Evolutionary conservation across 106 monocot species (phyloP), one percentile per base, ranked within the genome.

Genomic region (Hemerocallis citrina): DNA sequence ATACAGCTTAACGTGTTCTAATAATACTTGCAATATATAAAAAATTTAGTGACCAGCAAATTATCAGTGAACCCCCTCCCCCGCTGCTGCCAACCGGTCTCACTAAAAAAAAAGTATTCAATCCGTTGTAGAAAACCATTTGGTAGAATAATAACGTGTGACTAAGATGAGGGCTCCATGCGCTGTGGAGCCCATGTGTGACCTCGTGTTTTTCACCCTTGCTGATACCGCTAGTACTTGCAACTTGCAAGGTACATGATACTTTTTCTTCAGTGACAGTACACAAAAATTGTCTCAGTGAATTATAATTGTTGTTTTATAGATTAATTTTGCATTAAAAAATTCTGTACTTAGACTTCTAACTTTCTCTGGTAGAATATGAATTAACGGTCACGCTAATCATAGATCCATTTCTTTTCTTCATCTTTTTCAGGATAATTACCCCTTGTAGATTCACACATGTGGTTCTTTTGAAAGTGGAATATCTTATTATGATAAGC

Each of bases 281-380:
- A 15, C 41, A 3, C 54, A 54, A 15, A 20, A 54, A 29, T n/a
- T 32, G 2, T 32, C 16, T 31, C 16, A n/a, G n/a, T n/a, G n/a
- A n/a, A n/a, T n/a, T n/a, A 7, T 32, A n/a, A 54, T 54, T 54
- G 31, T 15, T 31, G n/a, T 54, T 54, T 54, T 29, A n/a, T 54
- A n/a, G n/a, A 54, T 54, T 29, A n/a, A 30, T 54, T 2, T 52
- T 52, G 5, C n/a, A n/a, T n/a, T n/a, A 52, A 29, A 2, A 29
- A 29, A 4, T 14, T 54, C 4, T 54, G 29, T 31, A 32, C 30
- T 31, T n/a, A 5, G 29, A 15, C 14, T n/a, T 12, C 14, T 31
- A 30, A 32, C 32, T 31, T 54, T 5, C 54, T 32, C 7, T 54
- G n/a, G 0, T 54, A 54, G 8, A 30, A 1, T 30, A 54, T 15